A percentile compares a stretch with the other conserved stretches of the same genome.
Evolutionary conservation across 139 green algal genomes (phyloP).

Genomic region (Mesotaenium endlicherianum): DNA sequence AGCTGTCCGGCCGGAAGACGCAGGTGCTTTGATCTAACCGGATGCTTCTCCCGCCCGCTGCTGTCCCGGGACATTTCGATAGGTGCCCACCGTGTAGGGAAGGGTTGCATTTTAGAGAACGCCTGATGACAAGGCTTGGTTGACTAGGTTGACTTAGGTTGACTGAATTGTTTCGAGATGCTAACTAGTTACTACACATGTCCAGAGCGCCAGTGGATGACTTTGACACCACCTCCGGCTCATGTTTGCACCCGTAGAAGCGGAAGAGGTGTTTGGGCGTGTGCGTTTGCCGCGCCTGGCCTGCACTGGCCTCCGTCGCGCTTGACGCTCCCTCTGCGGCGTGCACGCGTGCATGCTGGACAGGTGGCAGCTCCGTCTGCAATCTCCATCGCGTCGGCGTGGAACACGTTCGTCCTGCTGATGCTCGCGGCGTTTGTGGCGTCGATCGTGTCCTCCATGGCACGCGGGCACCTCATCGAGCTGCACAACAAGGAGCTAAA

Average conservation of each 20-base stretch:
- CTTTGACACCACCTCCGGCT: background rate
- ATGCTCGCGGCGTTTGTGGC: conserved; percentile 38
- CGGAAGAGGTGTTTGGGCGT: too few relatives aligned
- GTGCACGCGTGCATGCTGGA: background rate
- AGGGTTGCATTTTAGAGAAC: too few relatives aligned
- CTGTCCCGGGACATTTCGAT: too few relatives aligned
- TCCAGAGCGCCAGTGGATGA: too few relatives aligned
- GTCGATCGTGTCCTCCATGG: conserved; percentile 34
- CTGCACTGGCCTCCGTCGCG: background rate
- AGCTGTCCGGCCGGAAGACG: conserved; percentile 1
- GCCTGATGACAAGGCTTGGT: too few relatives aligned
- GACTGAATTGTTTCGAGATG: background rate
- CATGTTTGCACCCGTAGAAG: background rate
- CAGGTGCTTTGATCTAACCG: too few relatives aligned
- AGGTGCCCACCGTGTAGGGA: too few relatives aligned
- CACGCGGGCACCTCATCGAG: conserved; percentile 33
- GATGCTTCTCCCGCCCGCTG: too few relatives aligned
- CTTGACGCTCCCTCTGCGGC: background rate
- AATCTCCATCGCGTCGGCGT: conserved; percentile 12
- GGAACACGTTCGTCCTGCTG: conserved; percentile 38
- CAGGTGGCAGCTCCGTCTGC: background rate
- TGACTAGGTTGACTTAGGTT: too few relatives aligned
- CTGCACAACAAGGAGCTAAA: background rate
- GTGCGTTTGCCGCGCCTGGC: too few relatives aligned
- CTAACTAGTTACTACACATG: too few relatives aligned